Base-by-base conservation (phyloP, 768 basidiomycete genomes). In the Xerocomellus intermedius region DNA sequence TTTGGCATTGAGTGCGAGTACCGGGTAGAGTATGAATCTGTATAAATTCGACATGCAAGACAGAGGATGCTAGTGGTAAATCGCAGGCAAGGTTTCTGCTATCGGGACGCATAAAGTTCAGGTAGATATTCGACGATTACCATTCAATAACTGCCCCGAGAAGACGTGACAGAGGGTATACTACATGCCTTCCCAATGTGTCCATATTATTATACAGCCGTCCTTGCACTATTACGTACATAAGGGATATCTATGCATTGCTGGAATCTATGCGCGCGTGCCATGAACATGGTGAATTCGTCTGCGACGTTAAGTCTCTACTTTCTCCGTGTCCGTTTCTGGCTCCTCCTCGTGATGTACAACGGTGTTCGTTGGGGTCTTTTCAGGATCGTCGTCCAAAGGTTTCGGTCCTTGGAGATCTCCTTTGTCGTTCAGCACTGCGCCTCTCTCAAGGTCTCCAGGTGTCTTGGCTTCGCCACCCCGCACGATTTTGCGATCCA, bases 401-500 rank as follows among this genome's bases (percentile, higher is more conserved):
- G 21, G 9, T 2, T 14, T 32, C 16, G 32, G n/a, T 17, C 17
- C 35, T 28, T n/a, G 21, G 0, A 5, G n/a, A 19, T n/a, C 28
- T 8, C 24, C 19, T 38, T 56, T 22, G 9, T 26, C 6, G 2
- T 41, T 32, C 32, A 3, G 32, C 24, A 2, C 10, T 5, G 5
- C 17, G 3, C 60, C 67, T 54, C 68, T 68, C 60, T 75, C 74
- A n/a, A 62, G 55, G 19, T 72, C 77, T 7, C 60, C 73, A 3
- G 61, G 52, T 2, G 32, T 47, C 52, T 66, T 65, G 5, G 16
- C 50, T n/a, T 68, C 64, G 16, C 59, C 66, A 8, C 70, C 72
- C 22, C 69, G 76, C 12, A 85, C 75, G 10, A 78, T 70, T 38
- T 74, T 76, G 4, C 86, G 77, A 42, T 82, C 71, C 32, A 89